phyloP scores from a whole-genome alignment of 352 stramenopile genomes.

The Phytophthora pisi region DNA sequence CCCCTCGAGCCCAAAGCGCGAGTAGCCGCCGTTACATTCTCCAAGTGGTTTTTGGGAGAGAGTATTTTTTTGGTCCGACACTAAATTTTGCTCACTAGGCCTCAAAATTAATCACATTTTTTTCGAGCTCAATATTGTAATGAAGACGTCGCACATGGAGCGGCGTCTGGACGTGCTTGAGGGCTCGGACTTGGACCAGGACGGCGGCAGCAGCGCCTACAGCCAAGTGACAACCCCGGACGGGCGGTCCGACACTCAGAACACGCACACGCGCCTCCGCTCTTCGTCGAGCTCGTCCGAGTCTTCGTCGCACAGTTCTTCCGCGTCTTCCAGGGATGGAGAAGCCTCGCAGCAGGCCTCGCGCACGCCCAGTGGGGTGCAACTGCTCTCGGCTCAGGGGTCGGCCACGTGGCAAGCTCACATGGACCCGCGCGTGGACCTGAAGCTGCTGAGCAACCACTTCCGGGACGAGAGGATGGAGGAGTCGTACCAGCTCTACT shows the following conservation, averaged over 20 bases:
- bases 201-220: conserved; percentile 15
- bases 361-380: conserved; percentile 24
- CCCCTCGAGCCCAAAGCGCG: neutral
- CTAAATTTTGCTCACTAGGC: neutral
- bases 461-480: conserved; percentile 76
- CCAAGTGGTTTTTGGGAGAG: conserved; percentile 16
- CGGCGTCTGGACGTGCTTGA: conserved; percentile 29
- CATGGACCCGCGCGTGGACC: conserved; percentile 58
- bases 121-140: neutral
- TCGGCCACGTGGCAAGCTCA: conserved; percentile 53
- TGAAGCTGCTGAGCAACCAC: conserved; percentile 66
- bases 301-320: conserved; percentile 29
- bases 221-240: conserved; percentile 18
- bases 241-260: neutral
- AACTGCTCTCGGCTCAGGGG: conserved; percentile 44
- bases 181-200: conserved; percentile 22
- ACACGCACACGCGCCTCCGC: neutral
- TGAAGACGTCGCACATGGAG: conserved; percentile 8
- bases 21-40: conserved; percentile 4
- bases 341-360: conserved; percentile 1
- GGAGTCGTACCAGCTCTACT: conserved; percentile 83
- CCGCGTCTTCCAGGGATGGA: conserved; percentile 10
- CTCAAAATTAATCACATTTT: neutral
- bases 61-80: conserved; percentile 2
- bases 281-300: conserved; percentile 25